Evolutionary conservation across 176 grass and related monocot genomes (phyloP).

Genomic region (Carex parvula): DNA sequence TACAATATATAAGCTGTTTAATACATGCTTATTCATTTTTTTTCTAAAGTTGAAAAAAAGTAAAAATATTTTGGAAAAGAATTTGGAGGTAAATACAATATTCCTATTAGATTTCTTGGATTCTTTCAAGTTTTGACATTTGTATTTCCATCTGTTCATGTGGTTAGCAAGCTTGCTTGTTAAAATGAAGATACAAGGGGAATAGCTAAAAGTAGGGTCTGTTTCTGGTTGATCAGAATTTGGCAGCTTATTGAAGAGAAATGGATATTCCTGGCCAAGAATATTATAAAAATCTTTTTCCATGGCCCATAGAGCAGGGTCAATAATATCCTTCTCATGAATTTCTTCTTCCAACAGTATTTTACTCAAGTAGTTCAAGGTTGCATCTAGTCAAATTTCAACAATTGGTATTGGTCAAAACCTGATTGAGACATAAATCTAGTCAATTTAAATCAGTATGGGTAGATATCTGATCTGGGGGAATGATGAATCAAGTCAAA

Average conservation of each 20-base stretch:
- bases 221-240: no score
- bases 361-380: slow-evolving; percentile 33
- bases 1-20: no score
- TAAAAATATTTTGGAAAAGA: no score
- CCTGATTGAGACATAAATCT: background rate
- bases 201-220: background rate
- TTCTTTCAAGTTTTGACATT: no score
- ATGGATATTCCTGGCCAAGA: slow-evolving; percentile 32
- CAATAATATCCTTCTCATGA: slow-evolving; percentile 24
- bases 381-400: no score
- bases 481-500: background rate
- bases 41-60: no score
- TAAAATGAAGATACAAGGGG: no score
- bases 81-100: no score
- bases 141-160: no score
- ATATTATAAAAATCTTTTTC: slow-evolving; percentile 25
- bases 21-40: no score
- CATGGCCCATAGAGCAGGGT: background rate
- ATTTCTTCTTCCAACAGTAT: slow-evolving; percentile 42
- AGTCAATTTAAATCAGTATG: background rate
- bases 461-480: background rate
- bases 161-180: no score
- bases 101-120: no score
- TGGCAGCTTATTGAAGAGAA: background rate
- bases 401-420: background rate